Percentiles rank a stretch among this genome's conserved stretches.
These are phyloP conservation scores for Tylopilus sp. DNA, from an alignment of 768 basidiomycete genomes.

Conservation along the genomic window DNA sequence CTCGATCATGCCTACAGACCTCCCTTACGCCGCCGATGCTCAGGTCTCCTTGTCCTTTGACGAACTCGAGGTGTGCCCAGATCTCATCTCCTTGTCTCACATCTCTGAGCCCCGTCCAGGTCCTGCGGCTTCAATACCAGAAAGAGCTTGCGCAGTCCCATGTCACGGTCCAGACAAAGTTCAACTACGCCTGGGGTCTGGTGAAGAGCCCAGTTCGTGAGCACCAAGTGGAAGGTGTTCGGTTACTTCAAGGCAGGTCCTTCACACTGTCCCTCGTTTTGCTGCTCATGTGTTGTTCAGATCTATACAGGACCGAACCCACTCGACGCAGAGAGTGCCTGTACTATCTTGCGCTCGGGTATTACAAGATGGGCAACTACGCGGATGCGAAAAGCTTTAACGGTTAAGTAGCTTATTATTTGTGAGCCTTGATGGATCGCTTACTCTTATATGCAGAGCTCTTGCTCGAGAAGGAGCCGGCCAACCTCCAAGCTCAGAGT, in stretches of 20 bases:
- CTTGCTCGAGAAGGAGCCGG: conserved; percentile 87
- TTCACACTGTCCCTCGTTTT: neutral
- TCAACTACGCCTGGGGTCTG: conserved; percentile 96
- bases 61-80: conserved; percentile 71
- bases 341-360: conserved; percentile 93
- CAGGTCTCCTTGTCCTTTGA: conserved; percentile 85
- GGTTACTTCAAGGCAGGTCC: conserved; percentile 76
- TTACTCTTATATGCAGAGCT: conserved; percentile 49
- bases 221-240: conserved; percentile 90
- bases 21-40: conserved; percentile 95
- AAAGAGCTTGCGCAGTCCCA: conserved; percentile 82
- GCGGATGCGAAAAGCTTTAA: conserved; percentile 92
- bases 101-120: conserved; percentile 41
- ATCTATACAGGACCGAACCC: conserved; percentile 88
- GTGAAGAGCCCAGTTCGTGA: conserved; percentile 86
- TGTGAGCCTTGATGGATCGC: neutral
- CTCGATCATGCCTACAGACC: conserved; percentile 64
- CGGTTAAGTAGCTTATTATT: conserved; percentile 53
- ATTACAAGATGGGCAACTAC: conserved; percentile 96
- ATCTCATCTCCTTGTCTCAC: neutral
- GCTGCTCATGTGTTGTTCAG: conserved; percentile 39
- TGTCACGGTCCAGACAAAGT: conserved; percentile 91
- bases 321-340: conserved; percentile 88
- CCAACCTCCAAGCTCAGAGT: conserved; percentile 90
- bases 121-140: conserved; percentile 82